Evolutionary conservation across 1,284 basidiomycete species (phyloP), one percentile per base, ranked within the genome.

Genomic region (Hortiboletus rubellus): DNA sequence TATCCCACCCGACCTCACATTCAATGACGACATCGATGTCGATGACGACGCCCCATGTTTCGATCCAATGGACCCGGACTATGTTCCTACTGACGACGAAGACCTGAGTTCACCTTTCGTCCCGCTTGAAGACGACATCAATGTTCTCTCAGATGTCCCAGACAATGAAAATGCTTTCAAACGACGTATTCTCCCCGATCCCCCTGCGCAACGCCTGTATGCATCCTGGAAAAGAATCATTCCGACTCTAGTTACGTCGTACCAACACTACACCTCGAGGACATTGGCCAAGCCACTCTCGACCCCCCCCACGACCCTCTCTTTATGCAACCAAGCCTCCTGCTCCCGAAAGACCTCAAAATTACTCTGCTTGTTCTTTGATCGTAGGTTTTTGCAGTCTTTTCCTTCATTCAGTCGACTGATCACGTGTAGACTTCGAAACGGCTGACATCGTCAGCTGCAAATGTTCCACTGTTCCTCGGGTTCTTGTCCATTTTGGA

Each of bases 401-500:
- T 2, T 17, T 40, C 6, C 30, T n/a, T 15, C 15, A 5, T 44
- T 15, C 22, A 14, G 12, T 38, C 22, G 22, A 18, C 34, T 31
- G 22, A 42, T 6, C 7, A 2, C 15, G 3, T 33, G 5, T 33
- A 57, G 50, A 53, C 18, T 57, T 53, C 12, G 22, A 12, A 5
- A 38, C 46, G 2, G 10, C 8, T 8, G 30, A 48, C 2, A 17
- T 57, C 3, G 5, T 43, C 10, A 10, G 47, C 2, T 59, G 57
- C 41, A 7, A 49, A 11, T 59, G 58, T 34, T 38, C 45, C 1
- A 22, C 43, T 2, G 18, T 24, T 6, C 5, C 50, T n/a, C 55
- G 53, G 5, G 55, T 52, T 2, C 44, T 57, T 1, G n/a, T 57
- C 10, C 51, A 59, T 9, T 41, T 47, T 5, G 44, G 58, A 10